Percentiles rank a stretch among this genome's conserved stretches.
phyloP scores from a whole-genome alignment of 73 alveolate genomes.

The Uronychia binucleata region DNA sequence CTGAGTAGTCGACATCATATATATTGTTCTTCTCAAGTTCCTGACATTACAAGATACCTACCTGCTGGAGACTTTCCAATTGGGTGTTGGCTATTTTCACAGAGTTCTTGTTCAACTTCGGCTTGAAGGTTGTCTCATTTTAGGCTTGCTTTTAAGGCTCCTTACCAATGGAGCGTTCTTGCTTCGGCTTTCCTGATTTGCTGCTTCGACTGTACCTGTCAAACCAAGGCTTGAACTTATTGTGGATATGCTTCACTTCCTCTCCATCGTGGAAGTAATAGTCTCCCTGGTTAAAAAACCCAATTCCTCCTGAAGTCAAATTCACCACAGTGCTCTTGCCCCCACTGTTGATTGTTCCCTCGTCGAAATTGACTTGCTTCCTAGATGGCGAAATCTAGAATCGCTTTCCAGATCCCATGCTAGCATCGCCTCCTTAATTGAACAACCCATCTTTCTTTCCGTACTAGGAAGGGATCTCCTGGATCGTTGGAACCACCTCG shows the following conservation, averaged over 20 bases:
- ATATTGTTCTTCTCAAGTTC: not conserved
- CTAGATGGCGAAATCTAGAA: not conserved
- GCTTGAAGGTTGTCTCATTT: not conserved
- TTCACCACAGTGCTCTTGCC: not conserved
- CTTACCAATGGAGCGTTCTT: not conserved
- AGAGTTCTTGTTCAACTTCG: constrained; percentile 11
- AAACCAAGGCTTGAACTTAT: not conserved
- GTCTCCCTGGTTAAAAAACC: not conserved
- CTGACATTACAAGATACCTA: too few species aligned
- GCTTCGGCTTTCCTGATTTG: not conserved
- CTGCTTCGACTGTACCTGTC: not conserved
- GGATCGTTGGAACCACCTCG: not conserved
- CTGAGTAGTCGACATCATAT: not conserved
- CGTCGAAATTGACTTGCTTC: not conserved
- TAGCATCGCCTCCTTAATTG: not conserved
- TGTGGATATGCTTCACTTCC: not conserved
- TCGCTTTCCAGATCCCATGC: not conserved
- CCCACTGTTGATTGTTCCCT: not conserved
- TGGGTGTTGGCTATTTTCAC: not conserved
- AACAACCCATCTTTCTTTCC: not conserved
- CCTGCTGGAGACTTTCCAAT: not conserved
- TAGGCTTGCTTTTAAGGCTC: not conserved
- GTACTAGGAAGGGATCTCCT: not conserved
- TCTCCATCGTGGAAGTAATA: not conserved
- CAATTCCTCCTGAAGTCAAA: not conserved